Conservation (phyloP, 331 rosid species). For the Rhamnella rubrinervis region DNA sequence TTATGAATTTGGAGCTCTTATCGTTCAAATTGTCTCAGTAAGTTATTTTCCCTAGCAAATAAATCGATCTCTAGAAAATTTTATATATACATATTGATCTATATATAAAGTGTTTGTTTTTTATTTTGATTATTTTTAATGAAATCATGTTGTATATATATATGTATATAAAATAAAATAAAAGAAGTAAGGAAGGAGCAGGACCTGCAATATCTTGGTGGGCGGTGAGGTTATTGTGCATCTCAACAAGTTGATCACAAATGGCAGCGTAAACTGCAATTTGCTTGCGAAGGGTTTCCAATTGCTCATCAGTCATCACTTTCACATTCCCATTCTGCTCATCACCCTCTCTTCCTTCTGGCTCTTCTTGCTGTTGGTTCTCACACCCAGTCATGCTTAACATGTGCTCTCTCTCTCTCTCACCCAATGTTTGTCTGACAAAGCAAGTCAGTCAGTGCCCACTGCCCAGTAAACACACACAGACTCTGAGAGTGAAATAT, state of each 20-base stretch:
- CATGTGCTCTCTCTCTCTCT: background rate
- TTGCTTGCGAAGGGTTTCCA: slow-evolving; percentile 87
- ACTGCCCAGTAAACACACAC: too few species aligned
- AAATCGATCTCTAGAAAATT: too few species aligned
- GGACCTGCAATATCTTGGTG: slow-evolving; percentile 92
- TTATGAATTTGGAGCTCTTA: too few species aligned
- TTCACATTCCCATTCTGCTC: slow-evolving; percentile 54
- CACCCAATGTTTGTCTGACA: background rate
- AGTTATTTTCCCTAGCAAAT: too few species aligned
- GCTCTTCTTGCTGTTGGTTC: slow-evolving; percentile 33
- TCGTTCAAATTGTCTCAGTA: too few species aligned
- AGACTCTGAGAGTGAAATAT: too few species aligned
- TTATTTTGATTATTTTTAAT: too few species aligned
- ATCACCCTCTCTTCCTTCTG: slow-evolving; percentile 6
- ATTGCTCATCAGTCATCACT: slow-evolving; percentile 95
- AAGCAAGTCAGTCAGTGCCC: too few species aligned
- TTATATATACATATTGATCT: too few species aligned
- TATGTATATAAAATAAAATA: too few species aligned
- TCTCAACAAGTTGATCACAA: slow-evolving; percentile 80
- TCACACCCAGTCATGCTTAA: slow-evolving; percentile 19
- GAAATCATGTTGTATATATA: too few species aligned
- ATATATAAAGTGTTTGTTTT: too few species aligned
- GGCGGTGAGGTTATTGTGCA: slow-evolving; percentile 74
- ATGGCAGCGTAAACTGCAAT: slow-evolving; percentile 77
- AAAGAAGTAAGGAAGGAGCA: background rate